phyloP scores from a whole-genome alignment of 2,329 filamentous ascomycete species.

The Xylaria sp. region DNA sequence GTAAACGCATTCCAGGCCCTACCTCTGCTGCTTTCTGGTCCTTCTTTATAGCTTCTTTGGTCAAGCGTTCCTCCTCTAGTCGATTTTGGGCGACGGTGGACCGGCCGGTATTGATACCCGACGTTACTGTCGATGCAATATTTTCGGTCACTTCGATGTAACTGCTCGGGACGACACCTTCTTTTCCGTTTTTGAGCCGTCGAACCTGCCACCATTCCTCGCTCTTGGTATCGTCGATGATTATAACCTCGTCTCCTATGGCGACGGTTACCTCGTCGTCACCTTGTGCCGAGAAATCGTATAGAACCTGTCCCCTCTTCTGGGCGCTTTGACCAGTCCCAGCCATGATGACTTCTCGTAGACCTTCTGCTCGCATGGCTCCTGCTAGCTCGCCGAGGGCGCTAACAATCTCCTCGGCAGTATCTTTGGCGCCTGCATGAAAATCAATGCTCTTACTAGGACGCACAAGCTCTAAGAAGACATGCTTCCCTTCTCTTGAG shows the following conservation, averaged over 20 bases:
- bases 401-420: constrained; percentile 87
- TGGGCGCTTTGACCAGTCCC: constrained; percentile 67
- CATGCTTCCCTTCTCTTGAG: constrained; percentile 95
- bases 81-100: constrained; percentile 78
- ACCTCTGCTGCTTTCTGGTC: constrained; percentile 70
- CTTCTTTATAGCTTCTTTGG: constrained; percentile 77
- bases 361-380: constrained; percentile 77
- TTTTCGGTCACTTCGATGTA: constrained; percentile 88
- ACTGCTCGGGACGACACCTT: constrained; percentile 94
- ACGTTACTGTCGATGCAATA: constrained; percentile 52
- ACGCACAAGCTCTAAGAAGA: constrained; percentile 89
- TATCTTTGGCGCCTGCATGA: constrained; percentile 96
- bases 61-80: constrained; percentile 79
- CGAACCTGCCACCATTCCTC: constrained; percentile 99
- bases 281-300: constrained; percentile 95
- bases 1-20: constrained; percentile 75
- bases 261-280: constrained; percentile 95
- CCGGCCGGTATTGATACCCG: constrained; percentile 54
- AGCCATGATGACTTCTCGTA: constrained; percentile 85
- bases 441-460: constrained; percentile 97
- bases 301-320: constrained; percentile 85
- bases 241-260: constrained; percentile 84
- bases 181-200: constrained; percentile 85
- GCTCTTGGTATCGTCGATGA: constrained; percentile 88
- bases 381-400: constrained; percentile 88